Evolutionary conservation across 495 filamentous ascomycete genomes (phyloP), one percentile per base, ranked within the genome.

Genomic region (Penicillium soppii): DNA sequence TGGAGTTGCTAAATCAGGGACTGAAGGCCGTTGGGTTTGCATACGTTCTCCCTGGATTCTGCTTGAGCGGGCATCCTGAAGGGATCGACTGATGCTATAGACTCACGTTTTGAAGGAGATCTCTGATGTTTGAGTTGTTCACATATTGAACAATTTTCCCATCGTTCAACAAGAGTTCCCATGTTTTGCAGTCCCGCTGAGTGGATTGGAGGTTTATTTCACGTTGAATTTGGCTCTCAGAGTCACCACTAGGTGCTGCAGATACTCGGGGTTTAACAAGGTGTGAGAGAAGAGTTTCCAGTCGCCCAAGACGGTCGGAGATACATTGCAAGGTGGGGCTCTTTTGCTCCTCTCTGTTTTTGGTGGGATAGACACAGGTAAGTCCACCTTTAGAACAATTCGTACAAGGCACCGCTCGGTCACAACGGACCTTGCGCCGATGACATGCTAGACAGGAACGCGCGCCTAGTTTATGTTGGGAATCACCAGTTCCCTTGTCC

Each of bases 371-470:
- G 2, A 79, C 69, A 53, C 82, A 85, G 42, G 79, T 73, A 37
- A 77, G 69, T 26, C 70, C 59, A 55, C 77, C 72, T 70, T 79
- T 86, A 65, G 80, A 65, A 58, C 82, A 85, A 67, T 82, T 83
- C 47, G 77, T 75, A 52, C 82, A 84, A 25, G 82, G 82, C 56
- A 82, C 77, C 54, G 71, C 74, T 62, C 78, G 77, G 62, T 84
- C 82, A 64, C 82, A 86, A 23, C 78, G 77, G 36, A 84, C 82
- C 66, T 86, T 86, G 27, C 82, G 76, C 60, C 80, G 80, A 52
- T 83, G 80, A 55, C 82, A 85, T n/a, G 32, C 46, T 29, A 42
- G 30, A 33, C 56, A 58, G 19, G 56, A 58, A 19, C 56, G 56
- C 7, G 50, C 56, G 10, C 15, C 38, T 33, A 19, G 12, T 20